phyloP scores from a whole-genome alignment of 2,329 filamentous ascomycete genomes.

The Beauveria varroae region DNA sequence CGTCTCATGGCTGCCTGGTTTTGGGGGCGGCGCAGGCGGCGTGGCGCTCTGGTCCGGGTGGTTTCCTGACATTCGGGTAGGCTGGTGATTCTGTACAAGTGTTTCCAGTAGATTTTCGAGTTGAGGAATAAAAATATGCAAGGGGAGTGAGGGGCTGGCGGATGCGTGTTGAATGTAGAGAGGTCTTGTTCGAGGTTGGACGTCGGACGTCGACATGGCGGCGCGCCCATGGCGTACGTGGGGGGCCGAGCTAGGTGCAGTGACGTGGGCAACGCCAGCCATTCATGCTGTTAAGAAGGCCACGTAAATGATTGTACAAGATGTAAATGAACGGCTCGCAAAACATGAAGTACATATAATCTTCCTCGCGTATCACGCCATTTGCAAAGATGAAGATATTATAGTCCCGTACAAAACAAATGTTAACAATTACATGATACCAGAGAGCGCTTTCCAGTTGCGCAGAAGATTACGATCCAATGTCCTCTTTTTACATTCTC shows the following conservation, averaged over 20 bases:
- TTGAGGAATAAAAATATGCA: no score
- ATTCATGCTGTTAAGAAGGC: not conserved
- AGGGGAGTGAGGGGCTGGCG: not conserved
- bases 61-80: slow-evolving; percentile 21
- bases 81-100: not conserved
- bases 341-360: no score
- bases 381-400: not conserved
- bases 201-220: not conserved
- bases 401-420: not conserved
- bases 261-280: not conserved
- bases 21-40: slow-evolving; percentile 65
- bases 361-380: not conserved
- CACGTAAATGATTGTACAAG: not conserved
- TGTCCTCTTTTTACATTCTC: not conserved
- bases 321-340: not conserved
- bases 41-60: slow-evolving; percentile 23
- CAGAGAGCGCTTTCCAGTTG: not conserved
- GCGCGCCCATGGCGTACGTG: not conserved
- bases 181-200: not conserved
- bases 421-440: not conserved
- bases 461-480: not conserved
- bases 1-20: slow-evolving; percentile 60
- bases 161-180: not conserved
- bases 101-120: no score
- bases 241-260: not conserved